These are phyloP conservation scores for Microdochium paspali DNA, from an alignment of 2,329 filamentous ascomycete species.

Conservation along the genomic window DNA sequence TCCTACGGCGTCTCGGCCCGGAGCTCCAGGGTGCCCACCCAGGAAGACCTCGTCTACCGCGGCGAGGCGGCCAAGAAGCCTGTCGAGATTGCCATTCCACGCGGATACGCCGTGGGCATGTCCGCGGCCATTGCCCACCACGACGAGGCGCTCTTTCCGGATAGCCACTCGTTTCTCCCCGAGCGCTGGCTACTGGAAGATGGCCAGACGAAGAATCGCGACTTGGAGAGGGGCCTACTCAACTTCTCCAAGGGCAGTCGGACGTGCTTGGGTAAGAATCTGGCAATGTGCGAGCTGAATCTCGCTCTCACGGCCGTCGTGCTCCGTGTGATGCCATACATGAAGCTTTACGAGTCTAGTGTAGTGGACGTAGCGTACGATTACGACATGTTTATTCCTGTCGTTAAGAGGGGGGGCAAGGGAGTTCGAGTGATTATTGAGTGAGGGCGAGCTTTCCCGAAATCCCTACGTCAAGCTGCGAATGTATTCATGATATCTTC, in stretches of 20 bases:
- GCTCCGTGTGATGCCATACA: slow-evolving; percentile 15
- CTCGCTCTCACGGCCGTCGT: slow-evolving; percentile 13
- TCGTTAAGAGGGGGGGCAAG: slow-evolving; percentile 6
- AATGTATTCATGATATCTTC: neutral
- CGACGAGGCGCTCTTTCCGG: slow-evolving; percentile 24
- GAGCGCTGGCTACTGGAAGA: slow-evolving; percentile 29
- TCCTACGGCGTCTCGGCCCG: slow-evolving; percentile 17
- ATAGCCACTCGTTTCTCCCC: slow-evolving; percentile 26
- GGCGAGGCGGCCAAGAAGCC: slow-evolving; percentile 12
- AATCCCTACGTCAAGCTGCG: neutral
- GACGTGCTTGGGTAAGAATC: slow-evolving; percentile 29
- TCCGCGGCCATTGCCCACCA: slow-evolving; percentile 27
- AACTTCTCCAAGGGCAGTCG: slow-evolving; percentile 30
- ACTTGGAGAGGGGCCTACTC: slow-evolving; percentile 26
- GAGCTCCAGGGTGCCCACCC: slow-evolving; percentile 14
- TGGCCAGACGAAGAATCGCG: slow-evolving; percentile 15
- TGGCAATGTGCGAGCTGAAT: slow-evolving; percentile 16
- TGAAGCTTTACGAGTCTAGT: slow-evolving; percentile 16
- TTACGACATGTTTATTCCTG: slow-evolving; percentile 15
- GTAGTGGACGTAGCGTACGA: slow-evolving; percentile 18
- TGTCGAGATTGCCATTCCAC: slow-evolving; percentile 16
- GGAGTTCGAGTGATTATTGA: slow-evolving; percentile 7
- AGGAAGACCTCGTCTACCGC: slow-evolving; percentile 19
- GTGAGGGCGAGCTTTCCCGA: neutral
- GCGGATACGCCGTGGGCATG: slow-evolving; percentile 27